Conservation (phyloP, 108 stramenopile species). For the Skeletonema marinoi region DNA sequence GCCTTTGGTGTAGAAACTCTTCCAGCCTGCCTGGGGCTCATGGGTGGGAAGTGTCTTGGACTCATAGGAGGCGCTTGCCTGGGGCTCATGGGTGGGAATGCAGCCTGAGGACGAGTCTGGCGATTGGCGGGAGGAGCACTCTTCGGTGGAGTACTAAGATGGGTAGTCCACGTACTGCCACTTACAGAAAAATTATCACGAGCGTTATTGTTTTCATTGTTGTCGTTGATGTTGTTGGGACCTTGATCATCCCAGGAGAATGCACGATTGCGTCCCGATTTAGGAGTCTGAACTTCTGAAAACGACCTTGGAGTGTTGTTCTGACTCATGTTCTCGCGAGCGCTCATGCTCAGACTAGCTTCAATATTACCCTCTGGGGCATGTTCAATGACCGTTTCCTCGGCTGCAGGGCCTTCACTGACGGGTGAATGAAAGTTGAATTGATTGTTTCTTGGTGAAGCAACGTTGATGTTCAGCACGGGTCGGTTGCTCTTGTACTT, state of each 20-base stretch:
- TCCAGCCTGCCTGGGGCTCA: neutral
- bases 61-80: neutral
- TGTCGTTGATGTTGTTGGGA: neutral
- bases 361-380: neutral
- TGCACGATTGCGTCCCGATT: neutral
- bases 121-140: neutral
- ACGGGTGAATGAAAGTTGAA: neutral
- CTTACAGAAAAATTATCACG: neutral
- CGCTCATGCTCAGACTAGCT: neutral
- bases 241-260: neutral
- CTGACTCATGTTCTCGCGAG: neutral
- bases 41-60: neutral
- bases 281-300: neutral
- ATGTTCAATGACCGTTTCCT: neutral
- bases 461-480: neutral
- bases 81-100: slow-evolving; percentile 1
- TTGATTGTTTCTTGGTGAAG: neutral
- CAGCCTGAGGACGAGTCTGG: neutral
- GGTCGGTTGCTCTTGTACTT: neutral
- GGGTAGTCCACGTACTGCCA: neutral
- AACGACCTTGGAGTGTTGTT: neutral
- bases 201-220: neutral
- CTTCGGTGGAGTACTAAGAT: neutral
- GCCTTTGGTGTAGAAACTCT: neutral
- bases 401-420: neutral